Evolutionary conservation across 2,329 filamentous ascomycete species (phyloP).

Genomic region (Akanthomyces muscarius): DNA sequence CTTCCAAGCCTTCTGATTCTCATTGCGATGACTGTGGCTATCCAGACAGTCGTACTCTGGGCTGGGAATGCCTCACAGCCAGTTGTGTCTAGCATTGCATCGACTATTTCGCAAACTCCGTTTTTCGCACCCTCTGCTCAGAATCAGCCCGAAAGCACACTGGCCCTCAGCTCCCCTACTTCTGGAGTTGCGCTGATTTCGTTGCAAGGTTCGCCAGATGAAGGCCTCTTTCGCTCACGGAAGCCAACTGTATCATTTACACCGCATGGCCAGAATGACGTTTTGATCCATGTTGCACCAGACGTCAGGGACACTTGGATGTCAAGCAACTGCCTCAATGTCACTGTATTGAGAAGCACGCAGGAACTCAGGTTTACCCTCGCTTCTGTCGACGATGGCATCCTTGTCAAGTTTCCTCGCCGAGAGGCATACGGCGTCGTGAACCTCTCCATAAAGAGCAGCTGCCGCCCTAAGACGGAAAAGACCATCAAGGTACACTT

Average conservation of each 20-base stretch:
- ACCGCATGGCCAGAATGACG: conserved; percentile 41
- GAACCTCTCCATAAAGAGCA: conserved; percentile 55
- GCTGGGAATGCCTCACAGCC: neutral
- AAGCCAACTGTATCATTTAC: conserved; percentile 30
- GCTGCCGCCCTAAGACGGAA: conserved; percentile 55
- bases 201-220: conserved; percentile 29
- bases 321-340: conserved; percentile 51
- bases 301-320: conserved; percentile 51
- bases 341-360: conserved; percentile 50
- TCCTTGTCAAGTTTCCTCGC: conserved; percentile 48
- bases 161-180: conserved; percentile 19
- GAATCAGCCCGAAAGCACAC: neutral
- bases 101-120: conserved; percentile 7
- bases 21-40: neutral
- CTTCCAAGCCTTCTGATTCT: neutral
- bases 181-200: conserved; percentile 28
- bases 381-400: conserved; percentile 45
- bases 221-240: conserved; percentile 33
- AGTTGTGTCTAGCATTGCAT: conserved; percentile 20
- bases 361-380: conserved; percentile 46
- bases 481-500: conserved; percentile 60
- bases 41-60: neutral
- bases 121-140: conserved; percentile 20
- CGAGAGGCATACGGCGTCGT: conserved; percentile 56
- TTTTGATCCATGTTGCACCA: conserved; percentile 51